These are phyloP conservation scores for Polytrichum commune DNA, from an alignment of 225 moss, liverwort and hornwort species.

Conservation along the genomic window DNA sequence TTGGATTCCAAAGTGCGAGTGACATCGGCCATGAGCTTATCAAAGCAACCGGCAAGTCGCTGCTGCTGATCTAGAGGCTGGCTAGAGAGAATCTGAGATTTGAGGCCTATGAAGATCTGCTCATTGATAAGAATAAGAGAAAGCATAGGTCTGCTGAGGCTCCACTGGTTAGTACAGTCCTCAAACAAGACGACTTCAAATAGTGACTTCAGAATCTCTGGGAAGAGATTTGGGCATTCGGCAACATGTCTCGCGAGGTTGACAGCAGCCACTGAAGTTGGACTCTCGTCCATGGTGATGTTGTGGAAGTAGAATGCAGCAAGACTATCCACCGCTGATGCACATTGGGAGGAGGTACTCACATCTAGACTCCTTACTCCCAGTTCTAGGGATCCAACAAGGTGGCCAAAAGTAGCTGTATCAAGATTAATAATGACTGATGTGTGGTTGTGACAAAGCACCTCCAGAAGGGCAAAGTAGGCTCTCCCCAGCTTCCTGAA, in stretches of 20 bases:
- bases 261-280: slow-evolving; percentile 8
- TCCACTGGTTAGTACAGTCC: slow-evolving; percentile 24
- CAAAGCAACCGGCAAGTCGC: slow-evolving; percentile 18
- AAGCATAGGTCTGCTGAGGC: slow-evolving; percentile 21
- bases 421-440: slow-evolving; percentile 20
- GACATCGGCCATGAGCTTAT: slow-evolving; percentile 18
- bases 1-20: slow-evolving; percentile 18
- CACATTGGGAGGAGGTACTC: slow-evolving; percentile 22
- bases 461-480: slow-evolving; percentile 24
- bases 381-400: slow-evolving; percentile 16
- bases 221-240: slow-evolving; percentile 11
- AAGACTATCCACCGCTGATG: slow-evolving; percentile 23
- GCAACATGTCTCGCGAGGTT: slow-evolving; percentile 14
- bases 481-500: slow-evolving; percentile 23
- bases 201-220: slow-evolving; percentile 20
- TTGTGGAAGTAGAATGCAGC: slow-evolving; percentile 20
- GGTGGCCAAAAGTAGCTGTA: slow-evolving; percentile 12
- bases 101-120: slow-evolving; percentile 14
- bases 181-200: slow-evolving; percentile 24
- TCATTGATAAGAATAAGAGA: slow-evolving; percentile 22
- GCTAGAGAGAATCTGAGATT: slow-evolving; percentile 16
- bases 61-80: slow-evolving; percentile 14
- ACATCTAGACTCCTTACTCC: slow-evolving; percentile 19
- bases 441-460: slow-evolving; percentile 21
- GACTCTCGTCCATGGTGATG: slow-evolving; percentile 14